Percentiles rank a stretch among this genome's conserved stretches.
phyloP scores from a whole-genome alignment of 2,329 filamentous ascomycete genomes.

The Tolypocladium pustulatum region DNA sequence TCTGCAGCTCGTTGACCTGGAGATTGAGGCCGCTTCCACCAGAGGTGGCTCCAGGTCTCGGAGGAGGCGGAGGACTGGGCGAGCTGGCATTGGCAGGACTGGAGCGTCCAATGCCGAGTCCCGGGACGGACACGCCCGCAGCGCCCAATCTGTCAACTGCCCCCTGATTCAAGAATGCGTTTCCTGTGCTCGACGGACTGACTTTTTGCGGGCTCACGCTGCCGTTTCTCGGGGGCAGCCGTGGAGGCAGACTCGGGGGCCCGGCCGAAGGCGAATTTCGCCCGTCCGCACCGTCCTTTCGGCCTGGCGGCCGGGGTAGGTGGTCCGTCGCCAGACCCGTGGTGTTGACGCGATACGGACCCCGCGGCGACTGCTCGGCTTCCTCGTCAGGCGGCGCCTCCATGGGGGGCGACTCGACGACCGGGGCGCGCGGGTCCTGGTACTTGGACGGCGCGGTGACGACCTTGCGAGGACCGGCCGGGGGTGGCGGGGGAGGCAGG shows the following conservation, averaged over 20 bases:
- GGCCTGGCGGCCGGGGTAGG: constrained; percentile 60
- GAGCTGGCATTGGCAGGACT: constrained; percentile 16
- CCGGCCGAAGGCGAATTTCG: constrained; percentile 15
- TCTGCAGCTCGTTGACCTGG: constrained; percentile 57
- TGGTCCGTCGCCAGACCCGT: constrained; percentile 59
- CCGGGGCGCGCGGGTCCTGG: constrained; percentile 15
- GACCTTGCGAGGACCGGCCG: constrained; percentile 13
- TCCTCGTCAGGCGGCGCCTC: constrained; percentile 7
- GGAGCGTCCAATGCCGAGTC: constrained; percentile 55
- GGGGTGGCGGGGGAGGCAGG: constrained; percentile 14
- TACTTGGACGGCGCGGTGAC: constrained; percentile 22
- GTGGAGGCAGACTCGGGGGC: constrained; percentile 51
- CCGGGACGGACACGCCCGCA: constrained; percentile 70
- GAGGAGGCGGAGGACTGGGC: constrained; percentile 16
- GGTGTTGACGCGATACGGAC: constrained; percentile 59
- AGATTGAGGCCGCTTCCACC: constrained; percentile 8
- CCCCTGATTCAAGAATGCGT: constrained; percentile 35
- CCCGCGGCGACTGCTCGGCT: constrained; percentile 36
- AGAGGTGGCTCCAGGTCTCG: constrained; percentile 11
- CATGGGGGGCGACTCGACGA: constrained; percentile 6
- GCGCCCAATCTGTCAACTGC: constrained; percentile 57
- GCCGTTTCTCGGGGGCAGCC: constrained; percentile 12
- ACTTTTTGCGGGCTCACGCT: not conserved
- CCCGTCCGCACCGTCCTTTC: constrained; percentile 30
- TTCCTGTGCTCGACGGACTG: not conserved